phyloP scores from a whole-genome alignment of 108 stramenopile genomes.

The Epithemia pelagica region DNA sequence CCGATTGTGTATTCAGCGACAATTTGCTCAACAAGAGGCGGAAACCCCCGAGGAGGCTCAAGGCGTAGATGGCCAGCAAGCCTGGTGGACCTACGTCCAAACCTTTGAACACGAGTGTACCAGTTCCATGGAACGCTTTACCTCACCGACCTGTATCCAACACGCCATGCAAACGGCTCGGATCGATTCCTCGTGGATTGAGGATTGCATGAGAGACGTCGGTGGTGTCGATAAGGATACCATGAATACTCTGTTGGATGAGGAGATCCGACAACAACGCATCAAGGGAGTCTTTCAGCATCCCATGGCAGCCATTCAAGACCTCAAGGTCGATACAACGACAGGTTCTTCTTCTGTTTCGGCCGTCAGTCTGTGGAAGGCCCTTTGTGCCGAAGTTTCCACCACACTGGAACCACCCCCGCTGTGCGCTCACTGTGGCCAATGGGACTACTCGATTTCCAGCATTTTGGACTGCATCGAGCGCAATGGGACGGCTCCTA shows the following conservation, averaged over 20 bases:
- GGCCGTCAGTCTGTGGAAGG: too few relatives aligned
- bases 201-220: constrained; percentile 79
- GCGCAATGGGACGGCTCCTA: too few relatives aligned
- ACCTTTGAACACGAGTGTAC: constrained; percentile 67
- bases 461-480: too few relatives aligned
- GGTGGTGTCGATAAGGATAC: constrained; percentile 63
- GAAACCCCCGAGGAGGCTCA: constrained; percentile 58
- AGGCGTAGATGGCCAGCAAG: constrained; percentile 86
- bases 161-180: constrained; percentile 67
- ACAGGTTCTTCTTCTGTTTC: too few relatives aligned
- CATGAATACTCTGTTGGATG: constrained; percentile 30
- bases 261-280: neutral
- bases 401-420: too few relatives aligned
- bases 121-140: constrained; percentile 45
- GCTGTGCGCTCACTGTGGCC: too few relatives aligned
- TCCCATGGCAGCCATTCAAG: too few relatives aligned
- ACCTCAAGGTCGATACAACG: too few relatives aligned
- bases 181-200: constrained; percentile 46
- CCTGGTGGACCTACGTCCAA: constrained; percentile 88
- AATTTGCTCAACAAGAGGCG: constrained; percentile 45
- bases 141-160: constrained; percentile 65
- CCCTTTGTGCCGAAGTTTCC: too few relatives aligned
- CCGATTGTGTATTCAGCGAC: constrained; percentile 82
- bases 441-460: too few relatives aligned
- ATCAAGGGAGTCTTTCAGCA: too few relatives aligned